Evolutionary conservation across 1,139 yeast genomes (phyloP).

Genomic region (Hanseniaspora gamundiae): DNA sequence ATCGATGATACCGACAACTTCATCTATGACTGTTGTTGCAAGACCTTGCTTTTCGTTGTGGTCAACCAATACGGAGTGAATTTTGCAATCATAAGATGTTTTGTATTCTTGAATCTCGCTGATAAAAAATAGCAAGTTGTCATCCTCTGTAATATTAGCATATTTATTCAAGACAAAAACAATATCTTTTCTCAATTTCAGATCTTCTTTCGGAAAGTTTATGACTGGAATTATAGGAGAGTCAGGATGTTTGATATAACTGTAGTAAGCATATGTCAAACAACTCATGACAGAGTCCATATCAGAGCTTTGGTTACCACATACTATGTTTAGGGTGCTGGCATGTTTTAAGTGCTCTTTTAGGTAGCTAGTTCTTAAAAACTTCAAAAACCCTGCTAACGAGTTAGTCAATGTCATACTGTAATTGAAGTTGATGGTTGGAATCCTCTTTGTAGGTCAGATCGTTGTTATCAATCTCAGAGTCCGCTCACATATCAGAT

Average conservation of each 20-base stretch:
- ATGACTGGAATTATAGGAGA: slow-evolving; percentile 46
- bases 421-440: too few relatives aligned
- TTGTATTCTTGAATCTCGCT: slow-evolving; percentile 42
- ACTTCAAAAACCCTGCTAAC: not conserved
- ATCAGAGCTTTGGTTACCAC: slow-evolving; percentile 82
- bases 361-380: not conserved
- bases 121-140: slow-evolving; percentile 42
- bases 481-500: too few relatives aligned
- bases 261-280: slow-evolving; percentile 53
- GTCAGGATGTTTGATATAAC: slow-evolving; percentile 17
- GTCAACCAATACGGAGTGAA: slow-evolving; percentile 58
- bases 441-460: too few relatives aligned
- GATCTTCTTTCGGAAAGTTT: slow-evolving; percentile 57
- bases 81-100: slow-evolving; percentile 12
- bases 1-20: slow-evolving; percentile 58
- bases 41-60: slow-evolving; percentile 64
- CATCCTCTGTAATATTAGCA: slow-evolving; percentile 33
- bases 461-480: too few relatives aligned
- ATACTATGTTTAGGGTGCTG: slow-evolving; percentile 34
- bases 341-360: not conserved
- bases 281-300: slow-evolving; percentile 79
- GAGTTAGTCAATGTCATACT: not conserved
- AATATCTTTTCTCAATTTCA: slow-evolving; percentile 62
- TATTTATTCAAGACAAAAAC: slow-evolving; percentile 31
- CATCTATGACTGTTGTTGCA: slow-evolving; percentile 22